phyloP scores from a whole-genome alignment of 495 filamentous ascomycete species.

The Penicillium roqueforti region DNA sequence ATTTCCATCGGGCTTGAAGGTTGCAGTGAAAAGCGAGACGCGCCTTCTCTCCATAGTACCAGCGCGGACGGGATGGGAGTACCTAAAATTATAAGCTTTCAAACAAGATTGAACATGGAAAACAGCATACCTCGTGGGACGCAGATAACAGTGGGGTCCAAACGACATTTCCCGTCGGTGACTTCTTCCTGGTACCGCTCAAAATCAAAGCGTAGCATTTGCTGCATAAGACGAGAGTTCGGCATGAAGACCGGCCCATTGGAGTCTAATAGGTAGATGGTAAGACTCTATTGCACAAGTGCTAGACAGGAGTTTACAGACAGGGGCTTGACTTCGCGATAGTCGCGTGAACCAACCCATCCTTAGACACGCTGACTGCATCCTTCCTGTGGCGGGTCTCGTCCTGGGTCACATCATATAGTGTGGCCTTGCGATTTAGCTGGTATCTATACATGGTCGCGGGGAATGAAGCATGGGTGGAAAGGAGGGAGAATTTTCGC shows the following conservation, averaged over 20 bases:
- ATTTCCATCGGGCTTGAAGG: conserved; percentile 1
- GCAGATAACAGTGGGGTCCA: conserved; percentile 4
- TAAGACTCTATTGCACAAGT: background rate
- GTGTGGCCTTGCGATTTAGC: conserved; percentile 3
- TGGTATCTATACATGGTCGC: conserved; percentile 9
- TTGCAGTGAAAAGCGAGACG: conserved; percentile 7
- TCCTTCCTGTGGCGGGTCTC: conserved; percentile 8
- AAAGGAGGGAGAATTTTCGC: conserved; percentile 4
- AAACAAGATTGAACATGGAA: background rate
- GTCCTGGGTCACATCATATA: conserved; percentile 3
- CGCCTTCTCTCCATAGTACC: conserved; percentile 3
- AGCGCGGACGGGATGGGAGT: conserved; percentile 1
- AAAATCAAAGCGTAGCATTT: conserved; percentile 8
- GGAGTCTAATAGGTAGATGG: conserved; percentile 4
- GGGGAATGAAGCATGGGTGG: conserved; percentile 2
- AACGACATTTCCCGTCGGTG: background rate
- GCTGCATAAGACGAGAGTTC: conserved; percentile 9
- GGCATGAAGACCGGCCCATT: conserved; percentile 10
- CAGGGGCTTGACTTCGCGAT: conserved; percentile 8
- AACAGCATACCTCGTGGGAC: conserved; percentile 1
- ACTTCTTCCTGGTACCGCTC: conserved; percentile 4
- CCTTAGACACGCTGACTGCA: conserved; percentile 1
- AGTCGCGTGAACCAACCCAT: conserved; percentile 3
- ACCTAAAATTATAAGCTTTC: background rate
- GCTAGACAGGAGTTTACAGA: background rate